Evolutionary conservation across 352 stramenopile genomes (phyloP).

Genomic region (Thalassiosira hispida): DNA sequence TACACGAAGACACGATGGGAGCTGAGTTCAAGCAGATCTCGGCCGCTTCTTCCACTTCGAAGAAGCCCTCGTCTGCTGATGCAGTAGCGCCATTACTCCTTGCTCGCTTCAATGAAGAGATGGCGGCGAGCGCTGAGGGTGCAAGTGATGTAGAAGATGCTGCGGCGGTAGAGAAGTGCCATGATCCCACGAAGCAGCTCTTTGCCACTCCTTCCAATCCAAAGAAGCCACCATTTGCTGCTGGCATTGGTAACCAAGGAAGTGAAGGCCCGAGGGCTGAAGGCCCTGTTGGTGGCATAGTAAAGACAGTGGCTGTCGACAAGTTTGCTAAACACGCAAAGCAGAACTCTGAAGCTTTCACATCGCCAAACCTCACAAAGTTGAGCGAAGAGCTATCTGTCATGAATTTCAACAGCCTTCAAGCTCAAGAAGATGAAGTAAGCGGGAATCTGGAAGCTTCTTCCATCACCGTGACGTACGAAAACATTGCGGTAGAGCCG

Average conservation of each 20-base stretch:
- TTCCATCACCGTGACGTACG: background rate
- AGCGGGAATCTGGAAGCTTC: no score
- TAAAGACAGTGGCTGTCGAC: background rate
- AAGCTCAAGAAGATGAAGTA: background rate
- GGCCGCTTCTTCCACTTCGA: no score
- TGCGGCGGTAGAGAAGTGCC: no score
- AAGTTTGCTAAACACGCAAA: background rate
- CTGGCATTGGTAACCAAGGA: background rate
- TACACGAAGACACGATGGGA: no score
- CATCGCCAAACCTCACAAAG: conserved; percentile 8
- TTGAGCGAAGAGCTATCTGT: conserved; percentile 3
- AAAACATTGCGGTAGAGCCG: background rate
- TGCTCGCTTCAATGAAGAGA: no score
- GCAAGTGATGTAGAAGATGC: no score
- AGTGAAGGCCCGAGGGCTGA: background rate
- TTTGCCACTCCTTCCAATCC: no score
- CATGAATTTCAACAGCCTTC: conserved; percentile 7
- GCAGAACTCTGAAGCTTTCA: background rate
- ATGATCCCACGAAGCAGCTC: no score
- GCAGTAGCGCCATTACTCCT: no score
- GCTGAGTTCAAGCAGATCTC: no score
- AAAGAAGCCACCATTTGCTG: conserved; percentile 1
- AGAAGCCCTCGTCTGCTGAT: no score
- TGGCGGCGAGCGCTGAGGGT: no score
- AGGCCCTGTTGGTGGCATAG: background rate